A percentile compares a stretch with the other conserved stretches of the same genome.
These are phyloP conservation scores for Chlamydomonas sp. DNA, from an alignment of 139 green algal species.

Conservation along the genomic window DNA sequence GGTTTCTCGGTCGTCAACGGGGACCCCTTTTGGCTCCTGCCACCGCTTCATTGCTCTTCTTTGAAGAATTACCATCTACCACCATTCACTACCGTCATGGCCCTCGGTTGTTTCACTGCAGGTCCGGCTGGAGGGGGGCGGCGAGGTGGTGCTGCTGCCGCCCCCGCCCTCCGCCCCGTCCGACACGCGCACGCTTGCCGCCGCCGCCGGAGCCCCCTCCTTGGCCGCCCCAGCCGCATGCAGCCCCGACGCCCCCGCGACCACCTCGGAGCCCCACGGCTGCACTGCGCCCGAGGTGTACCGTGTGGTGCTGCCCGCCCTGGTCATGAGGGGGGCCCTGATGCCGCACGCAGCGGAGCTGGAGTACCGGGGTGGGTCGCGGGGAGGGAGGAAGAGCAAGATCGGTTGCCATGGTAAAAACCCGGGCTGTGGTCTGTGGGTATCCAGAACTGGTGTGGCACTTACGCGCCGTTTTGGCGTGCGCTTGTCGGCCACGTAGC, in stretches of 20 bases:
- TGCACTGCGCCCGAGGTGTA: conserved; percentile 12
- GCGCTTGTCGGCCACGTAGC: background rate
- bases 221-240: background rate
- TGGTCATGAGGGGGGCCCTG: conserved; percentile 32
- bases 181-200: background rate
- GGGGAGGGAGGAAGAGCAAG: background rate
- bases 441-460: too few relatives aligned
- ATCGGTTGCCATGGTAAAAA: background rate
- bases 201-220: too few relatives aligned
- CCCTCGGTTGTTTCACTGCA: background rate
- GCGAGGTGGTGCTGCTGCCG: conserved; percentile 1
- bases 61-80: background rate
- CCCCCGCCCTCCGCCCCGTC: too few relatives aligned
- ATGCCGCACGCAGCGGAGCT: background rate
- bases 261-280: background rate
- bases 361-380: conserved; percentile 4
- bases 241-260: background rate
- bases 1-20: too few relatives aligned
- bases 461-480: too few relatives aligned
- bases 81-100: background rate
- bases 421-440: too few relatives aligned
- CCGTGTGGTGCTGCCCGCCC: conserved; percentile 23
- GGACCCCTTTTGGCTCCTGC: background rate
- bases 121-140: conserved; percentile 21
- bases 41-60: background rate